Percentiles rank a stretch among this genome's conserved stretches.
These are phyloP conservation scores for Entoloma clypeatum DNA, from an alignment of 1,284 basidiomycete genomes.

Conservation along the genomic window DNA sequence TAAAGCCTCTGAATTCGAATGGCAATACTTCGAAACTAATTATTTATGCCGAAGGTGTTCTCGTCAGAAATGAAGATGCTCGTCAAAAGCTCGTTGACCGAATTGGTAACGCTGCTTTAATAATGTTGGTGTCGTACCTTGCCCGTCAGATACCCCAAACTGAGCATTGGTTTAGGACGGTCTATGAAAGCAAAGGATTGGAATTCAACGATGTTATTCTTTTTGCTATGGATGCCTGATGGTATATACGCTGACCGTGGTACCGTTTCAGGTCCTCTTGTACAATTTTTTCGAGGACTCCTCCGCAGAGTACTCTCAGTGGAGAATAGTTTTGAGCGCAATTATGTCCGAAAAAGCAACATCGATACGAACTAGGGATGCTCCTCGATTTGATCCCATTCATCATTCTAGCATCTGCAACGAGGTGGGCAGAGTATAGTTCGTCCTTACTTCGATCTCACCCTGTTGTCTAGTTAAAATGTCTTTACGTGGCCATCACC, in stretches of 20 bases:
- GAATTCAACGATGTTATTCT: conserved; percentile 65
- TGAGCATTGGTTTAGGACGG: conserved; percentile 41
- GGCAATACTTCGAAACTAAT: background rate
- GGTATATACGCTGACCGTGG: background rate
- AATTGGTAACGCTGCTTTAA: conserved; percentile 57
- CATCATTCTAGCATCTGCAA: conserved; percentile 57
- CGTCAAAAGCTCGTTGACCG: conserved; percentile 44
- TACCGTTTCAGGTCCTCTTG: conserved; percentile 52
- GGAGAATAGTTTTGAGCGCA: conserved; percentile 57
- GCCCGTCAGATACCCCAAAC: background rate
- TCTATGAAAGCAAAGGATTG: conserved; percentile 72
- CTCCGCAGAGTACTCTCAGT: conserved; percentile 42
- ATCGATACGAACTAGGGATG: conserved; percentile 24
- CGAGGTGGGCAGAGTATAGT: conserved; percentile 40
- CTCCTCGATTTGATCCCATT: conserved; percentile 49
- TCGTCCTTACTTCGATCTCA: conserved; percentile 3
- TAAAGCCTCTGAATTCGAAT: conserved; percentile 25
- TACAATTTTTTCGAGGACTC: conserved; percentile 74
- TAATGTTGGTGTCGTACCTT: conserved; percentile 45
- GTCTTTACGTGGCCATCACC: conserved; percentile 68
- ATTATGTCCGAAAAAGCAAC: conserved; percentile 23
- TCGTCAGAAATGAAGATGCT: conserved; percentile 61
- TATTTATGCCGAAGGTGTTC: conserved; percentile 45
- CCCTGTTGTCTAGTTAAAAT: conserved; percentile 51
- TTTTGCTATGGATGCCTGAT: background rate